These are phyloP conservation scores for Sicyos baderoa DNA, from an alignment of 306 rosid genomes.

Conservation along the genomic window DNA sequence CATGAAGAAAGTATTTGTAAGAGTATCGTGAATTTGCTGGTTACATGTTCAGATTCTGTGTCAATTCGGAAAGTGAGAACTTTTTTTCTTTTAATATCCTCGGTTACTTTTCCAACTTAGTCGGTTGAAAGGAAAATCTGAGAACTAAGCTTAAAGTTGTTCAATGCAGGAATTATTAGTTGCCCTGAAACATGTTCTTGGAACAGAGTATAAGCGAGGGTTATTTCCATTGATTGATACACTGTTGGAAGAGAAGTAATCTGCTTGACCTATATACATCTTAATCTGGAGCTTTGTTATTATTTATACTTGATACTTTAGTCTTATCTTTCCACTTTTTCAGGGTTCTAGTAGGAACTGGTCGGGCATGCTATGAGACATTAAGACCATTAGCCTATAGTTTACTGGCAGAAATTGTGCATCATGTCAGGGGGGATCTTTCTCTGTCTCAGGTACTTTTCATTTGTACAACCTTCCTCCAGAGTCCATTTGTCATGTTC, in stretches of 20 bases:
- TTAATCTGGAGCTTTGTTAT: not conserved
- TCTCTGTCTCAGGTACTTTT: constrained; percentile 68
- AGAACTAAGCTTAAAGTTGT: constrained; percentile 21
- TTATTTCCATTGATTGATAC: constrained; percentile 96
- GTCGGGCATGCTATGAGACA: constrained; percentile 96
- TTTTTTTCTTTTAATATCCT: constrained; percentile 14
- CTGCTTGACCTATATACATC: constrained; percentile 13
- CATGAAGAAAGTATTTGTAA: constrained; percentile 98
- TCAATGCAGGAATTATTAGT: constrained; percentile 82
- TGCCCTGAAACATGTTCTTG: constrained; percentile 95
- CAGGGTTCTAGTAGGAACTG: constrained; percentile 94
- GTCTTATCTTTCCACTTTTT: constrained; percentile 19
- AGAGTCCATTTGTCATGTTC: not conserved
- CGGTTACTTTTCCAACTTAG: not conserved
- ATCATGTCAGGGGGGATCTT: constrained; percentile 92
- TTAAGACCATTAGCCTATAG: constrained; percentile 95
- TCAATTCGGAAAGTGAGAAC: constrained; percentile 77
- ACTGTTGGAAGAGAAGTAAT: constrained; percentile 86
- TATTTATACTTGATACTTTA: constrained; percentile 15
- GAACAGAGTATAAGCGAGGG: constrained; percentile 96
- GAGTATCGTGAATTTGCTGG: constrained; percentile 96
- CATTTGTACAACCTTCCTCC: constrained; percentile 2
- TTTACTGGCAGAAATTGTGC: constrained; percentile 96
- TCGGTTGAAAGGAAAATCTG: not conserved
- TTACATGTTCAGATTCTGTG: constrained; percentile 97